Evolutionary conservation across 1,284 basidiomycete genomes (phyloP), one percentile per base, ranked within the genome.

Genomic region (Apiotrichum sp.): DNA sequence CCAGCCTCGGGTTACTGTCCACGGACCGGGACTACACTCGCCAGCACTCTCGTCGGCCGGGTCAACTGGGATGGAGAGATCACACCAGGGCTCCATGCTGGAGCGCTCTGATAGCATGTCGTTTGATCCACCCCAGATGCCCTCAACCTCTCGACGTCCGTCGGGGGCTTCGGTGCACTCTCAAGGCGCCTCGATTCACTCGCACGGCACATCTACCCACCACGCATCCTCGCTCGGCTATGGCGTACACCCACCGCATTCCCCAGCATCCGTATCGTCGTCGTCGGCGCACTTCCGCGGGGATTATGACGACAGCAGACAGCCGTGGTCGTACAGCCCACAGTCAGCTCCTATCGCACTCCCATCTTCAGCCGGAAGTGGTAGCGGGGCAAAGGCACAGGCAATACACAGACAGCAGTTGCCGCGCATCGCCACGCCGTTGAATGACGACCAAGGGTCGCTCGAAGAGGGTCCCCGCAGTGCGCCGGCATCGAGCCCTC

Each of bases 251-350:
- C 45, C 42, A 11, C 50, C 46, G 11, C 65, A 66, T 32, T 63
- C 62, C 3, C 63, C 66, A 0, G 59, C 63, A 3, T 65, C 63
- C 11, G 55, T 62, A 9, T 64, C 62, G n/a, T 65, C 65, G n/a
- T 62, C 64, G 41, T 43, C 49, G 33, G 58, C 57, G 11, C 52
- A 54, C 14, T 46, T 55, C 0, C 40, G 40, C 40, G n/a, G 56
- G 16, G 50, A 53, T 14, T 32, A 35, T 22, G 43, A 40, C 22
- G 53, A 58, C 42, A 41, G n/a, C 14, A 39, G 45, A 5, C 35
- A 31, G 10, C 42, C 45, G 41, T 51, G 53, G 55, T 40, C 35
- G 11, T 29, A 43, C 35, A 52, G 50, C 39, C 57, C 57, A 6
- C 50, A 55, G 32, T 22, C 46, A 2, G 22, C 11, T 5, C 32